These are phyloP conservation scores for Cladobotryum protrusum DNA, from an alignment of 2,329 filamentous ascomycete species.

Conservation along the genomic window DNA sequence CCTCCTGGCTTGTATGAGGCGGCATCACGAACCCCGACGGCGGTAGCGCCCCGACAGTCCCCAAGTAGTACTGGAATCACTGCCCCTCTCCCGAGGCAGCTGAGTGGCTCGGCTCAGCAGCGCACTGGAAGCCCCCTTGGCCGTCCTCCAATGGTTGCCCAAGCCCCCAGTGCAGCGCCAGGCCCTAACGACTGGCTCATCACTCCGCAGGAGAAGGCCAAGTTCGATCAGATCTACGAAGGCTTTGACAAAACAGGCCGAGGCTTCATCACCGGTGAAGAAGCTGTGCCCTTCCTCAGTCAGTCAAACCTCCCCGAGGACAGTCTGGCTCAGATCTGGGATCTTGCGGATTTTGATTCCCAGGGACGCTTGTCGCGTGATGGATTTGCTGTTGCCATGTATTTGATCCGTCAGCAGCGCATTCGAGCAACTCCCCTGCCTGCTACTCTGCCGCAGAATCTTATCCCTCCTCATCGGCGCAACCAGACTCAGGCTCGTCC, in stretches of 20 bases:
- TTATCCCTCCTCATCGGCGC: slow-evolving; percentile 84
- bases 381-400: slow-evolving; percentile 97
- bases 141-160: slow-evolving; percentile 41
- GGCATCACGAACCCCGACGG: slow-evolving; percentile 60
- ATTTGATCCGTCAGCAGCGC: slow-evolving; percentile 85
- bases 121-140: slow-evolving; percentile 55
- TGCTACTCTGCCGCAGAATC: slow-evolving; percentile 66
- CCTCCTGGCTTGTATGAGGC: slow-evolving; percentile 87
- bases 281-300: slow-evolving; percentile 89
- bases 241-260: slow-evolving; percentile 74
- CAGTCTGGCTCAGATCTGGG: slow-evolving; percentile 89
- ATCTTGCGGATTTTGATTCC: slow-evolving; percentile 88
- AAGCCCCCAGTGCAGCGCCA: slow-evolving; percentile 27
- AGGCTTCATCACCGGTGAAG: slow-evolving; percentile 86
- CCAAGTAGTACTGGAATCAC: slow-evolving; percentile 49
- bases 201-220: slow-evolving; percentile 72
- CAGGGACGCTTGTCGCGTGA: slow-evolving; percentile 80
- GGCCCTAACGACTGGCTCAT: slow-evolving; percentile 67
- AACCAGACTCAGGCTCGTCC: slow-evolving; percentile 50
- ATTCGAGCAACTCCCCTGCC: slow-evolving; percentile 61
- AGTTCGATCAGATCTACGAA: slow-evolving; percentile 81
- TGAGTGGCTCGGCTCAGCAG: slow-evolving; percentile 64
- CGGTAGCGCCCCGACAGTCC: slow-evolving; percentile 41
- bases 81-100: slow-evolving; percentile 68
- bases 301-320: slow-evolving; percentile 88